Conservation (phyloP, 1,284 basidiomycete species). For the Apiotrichum gamsii region DNA sequence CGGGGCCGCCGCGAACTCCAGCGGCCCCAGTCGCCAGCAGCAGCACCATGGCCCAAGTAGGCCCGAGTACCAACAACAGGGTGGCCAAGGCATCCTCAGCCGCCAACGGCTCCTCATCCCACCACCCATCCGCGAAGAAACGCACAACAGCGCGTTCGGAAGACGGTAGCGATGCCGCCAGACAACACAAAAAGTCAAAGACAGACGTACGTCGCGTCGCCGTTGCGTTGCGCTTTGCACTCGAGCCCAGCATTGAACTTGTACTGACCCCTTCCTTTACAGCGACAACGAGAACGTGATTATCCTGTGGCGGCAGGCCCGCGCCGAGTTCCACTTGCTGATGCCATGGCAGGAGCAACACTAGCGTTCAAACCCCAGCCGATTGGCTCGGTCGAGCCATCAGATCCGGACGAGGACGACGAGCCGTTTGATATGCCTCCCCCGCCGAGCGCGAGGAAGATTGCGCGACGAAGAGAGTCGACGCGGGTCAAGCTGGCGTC, state of each 20-base stretch:
- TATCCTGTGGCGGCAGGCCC: too few species aligned
- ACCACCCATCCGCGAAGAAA: neutral
- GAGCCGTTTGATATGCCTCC: slow-evolving; percentile 23
- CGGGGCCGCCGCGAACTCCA: too few species aligned
- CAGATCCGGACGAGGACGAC: slow-evolving; percentile 16
- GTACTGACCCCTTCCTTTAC: neutral
- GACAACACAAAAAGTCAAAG: neutral
- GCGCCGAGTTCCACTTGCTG: too few species aligned
- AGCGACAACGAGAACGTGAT: neutral
- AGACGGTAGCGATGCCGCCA: neutral
- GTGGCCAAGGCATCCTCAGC: neutral
- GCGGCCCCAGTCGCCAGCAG: too few species aligned
- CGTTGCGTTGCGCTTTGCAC: too few species aligned
- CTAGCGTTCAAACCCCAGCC: slow-evolving; percentile 9
- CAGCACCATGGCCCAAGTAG: too few species aligned
- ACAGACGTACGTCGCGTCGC: neutral
- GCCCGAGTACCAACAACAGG: neutral
- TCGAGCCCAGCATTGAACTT: too few species aligned
- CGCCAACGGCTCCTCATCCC: neutral
- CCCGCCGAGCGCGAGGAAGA: slow-evolving; percentile 38
- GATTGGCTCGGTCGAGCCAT: neutral
- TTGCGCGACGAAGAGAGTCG: slow-evolving; percentile 35
- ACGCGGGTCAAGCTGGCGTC: slow-evolving; percentile 23
- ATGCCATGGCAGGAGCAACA: neutral
- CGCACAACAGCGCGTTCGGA: neutral